Conservation (phyloP, 1,284 basidiomycete species). For the Puccinia novopanici region DNA sequence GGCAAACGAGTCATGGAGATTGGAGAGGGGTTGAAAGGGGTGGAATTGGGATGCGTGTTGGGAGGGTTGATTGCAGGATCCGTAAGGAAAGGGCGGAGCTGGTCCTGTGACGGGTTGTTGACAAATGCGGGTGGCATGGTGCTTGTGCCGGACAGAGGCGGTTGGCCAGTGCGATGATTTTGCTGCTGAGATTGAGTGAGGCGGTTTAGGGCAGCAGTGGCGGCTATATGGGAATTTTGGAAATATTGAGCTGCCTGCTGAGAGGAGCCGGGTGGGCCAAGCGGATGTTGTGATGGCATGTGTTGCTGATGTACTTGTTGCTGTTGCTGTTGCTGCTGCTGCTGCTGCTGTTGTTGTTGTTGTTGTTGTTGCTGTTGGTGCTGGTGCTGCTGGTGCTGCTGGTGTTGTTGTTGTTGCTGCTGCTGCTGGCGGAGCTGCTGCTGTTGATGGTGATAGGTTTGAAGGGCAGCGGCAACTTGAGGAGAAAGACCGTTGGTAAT, state of each 20-base stretch:
- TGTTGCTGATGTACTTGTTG: conserved; percentile 22
- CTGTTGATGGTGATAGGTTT: conserved; percentile 16
- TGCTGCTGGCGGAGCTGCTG: conserved; percentile 31
- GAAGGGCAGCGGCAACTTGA: conserved; percentile 29
- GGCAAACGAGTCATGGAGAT: conserved; percentile 17
- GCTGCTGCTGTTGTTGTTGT: conserved; percentile 8
- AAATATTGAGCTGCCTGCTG: conserved; percentile 37
- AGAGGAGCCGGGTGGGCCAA: not conserved
- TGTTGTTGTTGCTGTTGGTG: conserved; percentile 15
- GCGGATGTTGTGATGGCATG: conserved; percentile 26
- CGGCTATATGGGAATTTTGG: conserved; percentile 18
- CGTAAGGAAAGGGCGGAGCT: conserved; percentile 32
- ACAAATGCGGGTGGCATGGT: conserved; percentile 24
- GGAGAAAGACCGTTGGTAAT: conserved; percentile 32
- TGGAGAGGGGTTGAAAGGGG: conserved; percentile 27
- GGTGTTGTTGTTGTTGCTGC: conserved; percentile 42
- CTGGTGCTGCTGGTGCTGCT: conserved; percentile 3
- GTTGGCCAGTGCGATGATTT: conserved; percentile 31
- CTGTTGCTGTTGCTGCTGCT: not conserved
- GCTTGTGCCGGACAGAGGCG: not conserved
- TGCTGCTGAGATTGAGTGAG: conserved; percentile 22
- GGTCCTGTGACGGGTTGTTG: conserved; percentile 27
- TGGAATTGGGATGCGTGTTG: conserved; percentile 3
- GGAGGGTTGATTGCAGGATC: conserved; percentile 19
- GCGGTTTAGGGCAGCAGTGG: conserved; percentile 25